phyloP scores from a whole-genome alignment of 192 early-diverging fungal species.

The Entomortierella beljakovae region DNA sequence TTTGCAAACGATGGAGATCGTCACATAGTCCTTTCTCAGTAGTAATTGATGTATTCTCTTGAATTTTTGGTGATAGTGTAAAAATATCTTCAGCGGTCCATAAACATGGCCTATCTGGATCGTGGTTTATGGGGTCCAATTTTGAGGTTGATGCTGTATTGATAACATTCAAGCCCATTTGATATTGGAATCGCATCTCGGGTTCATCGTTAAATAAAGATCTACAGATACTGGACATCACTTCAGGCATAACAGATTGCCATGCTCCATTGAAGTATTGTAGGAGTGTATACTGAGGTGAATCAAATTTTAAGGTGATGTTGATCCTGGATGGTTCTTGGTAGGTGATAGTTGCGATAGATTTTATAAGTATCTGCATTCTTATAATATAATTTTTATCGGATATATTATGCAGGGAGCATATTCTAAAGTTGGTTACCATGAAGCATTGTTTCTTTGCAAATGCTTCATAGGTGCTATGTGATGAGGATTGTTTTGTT shows the following conservation, averaged over 20 bases:
- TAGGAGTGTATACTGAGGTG: conserved; percentile 16
- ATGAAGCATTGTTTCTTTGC: background rate
- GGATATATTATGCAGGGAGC: background rate
- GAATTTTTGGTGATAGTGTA: background rate
- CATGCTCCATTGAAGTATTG: conserved; percentile 2
- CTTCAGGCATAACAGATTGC: conserved; percentile 6
- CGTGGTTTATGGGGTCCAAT: background rate
- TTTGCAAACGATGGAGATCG: background rate
- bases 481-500: background rate
- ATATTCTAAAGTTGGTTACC: conserved; percentile 28
- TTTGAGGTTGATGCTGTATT: background rate
- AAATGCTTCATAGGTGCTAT: background rate
- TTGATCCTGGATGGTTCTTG: background rate
- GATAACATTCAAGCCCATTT: conserved; percentile 11
- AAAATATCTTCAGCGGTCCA: conserved; percentile 45
- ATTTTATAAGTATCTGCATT: background rate
- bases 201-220: conserved; percentile 16
- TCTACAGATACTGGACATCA: conserved; percentile 4
- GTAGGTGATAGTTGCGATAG: background rate
- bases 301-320: conserved; percentile 22
- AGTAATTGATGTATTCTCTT: background rate
- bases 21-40: background rate
- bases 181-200: conserved; percentile 13
- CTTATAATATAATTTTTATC: background rate
- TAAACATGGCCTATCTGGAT: background rate